Base-by-base conservation (phyloP, 306 rosid genomes). In the Canavalia gladiata region DNA sequence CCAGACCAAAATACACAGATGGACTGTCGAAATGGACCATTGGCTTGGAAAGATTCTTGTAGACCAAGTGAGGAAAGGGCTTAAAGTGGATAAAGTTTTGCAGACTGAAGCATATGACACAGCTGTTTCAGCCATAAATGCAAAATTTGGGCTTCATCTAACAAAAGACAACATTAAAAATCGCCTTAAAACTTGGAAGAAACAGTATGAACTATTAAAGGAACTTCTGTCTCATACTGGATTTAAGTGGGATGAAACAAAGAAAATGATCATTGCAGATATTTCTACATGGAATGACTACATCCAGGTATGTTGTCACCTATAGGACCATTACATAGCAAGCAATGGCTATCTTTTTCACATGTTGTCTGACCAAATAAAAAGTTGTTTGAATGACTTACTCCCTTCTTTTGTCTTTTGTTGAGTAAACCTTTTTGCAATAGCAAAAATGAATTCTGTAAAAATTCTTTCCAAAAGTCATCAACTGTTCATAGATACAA, bases 21-120 rank as follows among this genome's bases (percentile, higher is more conserved):
- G 90, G 92, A 87, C 92, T 66, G 79, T 70, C 62, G 84, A 87
- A 83, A 89, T 89, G 92, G 92, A 89, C 69, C 46, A 67, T 77
- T 89, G 86, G 84, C 89, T 85, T 78, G 90, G 88, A 46, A 85
- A 76, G 84, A 67, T 82, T 68, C 90, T 87, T 25, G 89, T 75
- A 34, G 87, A 78, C 55, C 90, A 89, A 70, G 89, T 85, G 86
- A 84, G 54, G 55, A 89, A 81, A 77, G 90, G 92, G 78, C 84
- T 82, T 75, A 85, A 85, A 85, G 75, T 78, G 62, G 90, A 89
- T 78, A 87, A 77, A 51, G 76, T 58, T 64, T 83, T 89, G 68
- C 89, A 78, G 57, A 80, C 79, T 7, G 89, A 87, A 77, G 87
- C 87, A 83, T 81, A 85, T 54, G 86, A 89, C 33, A 35, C 76